Base-by-base conservation (phyloP, 2,329 filamentous ascomycete genomes). In the Gnomoniopsis sp. region DNA sequence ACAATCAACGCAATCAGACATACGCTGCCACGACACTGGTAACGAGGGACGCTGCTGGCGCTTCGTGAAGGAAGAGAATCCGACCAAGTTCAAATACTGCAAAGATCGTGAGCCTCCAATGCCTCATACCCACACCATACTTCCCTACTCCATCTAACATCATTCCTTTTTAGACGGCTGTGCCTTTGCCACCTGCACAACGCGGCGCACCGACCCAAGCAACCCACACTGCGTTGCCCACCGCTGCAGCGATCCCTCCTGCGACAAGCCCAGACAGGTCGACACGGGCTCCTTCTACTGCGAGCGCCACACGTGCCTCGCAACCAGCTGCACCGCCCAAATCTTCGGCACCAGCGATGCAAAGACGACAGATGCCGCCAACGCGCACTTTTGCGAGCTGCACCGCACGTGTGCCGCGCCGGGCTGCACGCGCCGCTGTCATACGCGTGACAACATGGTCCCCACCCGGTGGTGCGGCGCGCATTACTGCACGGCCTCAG, bases 11-110 rank as follows among this genome's bases (percentile, higher is more conserved):
- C 17, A 14, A 6, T 3, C 22, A 62, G 60, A 62, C 30, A 41
- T 59, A 48, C 53, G 55, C 36, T 60, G 59, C 33, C 33, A 52
- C 63, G 65, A 64, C 51, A 52, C 57, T 26, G 59, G 58, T 34
- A 56, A 57, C 14, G 49, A 55, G 3, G 49, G 46, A 11, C n/a
- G 61, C 57, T 68, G 67, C 49, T 53, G 30, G n/a, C 61, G 58
- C 41, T 53, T 53, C 12, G 63, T 68, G 15, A 66, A 64, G 58
- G 59, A 64, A 12, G 60, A 60, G 1, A 59, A 66, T 33, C 66
- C 67, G n/a, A 52, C 53, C 15, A 59, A 49, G 38, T 69, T 55
- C 47, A 58, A 58, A 21, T 67, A 60, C 22, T 68, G 67, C 53
- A 56, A 53, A 12, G 62, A 63, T 12, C 66, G 66, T 68, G 50